Evolutionary conservation across 805 yeast species (phyloP).

Genomic region (Dipodascus albidus): DNA sequence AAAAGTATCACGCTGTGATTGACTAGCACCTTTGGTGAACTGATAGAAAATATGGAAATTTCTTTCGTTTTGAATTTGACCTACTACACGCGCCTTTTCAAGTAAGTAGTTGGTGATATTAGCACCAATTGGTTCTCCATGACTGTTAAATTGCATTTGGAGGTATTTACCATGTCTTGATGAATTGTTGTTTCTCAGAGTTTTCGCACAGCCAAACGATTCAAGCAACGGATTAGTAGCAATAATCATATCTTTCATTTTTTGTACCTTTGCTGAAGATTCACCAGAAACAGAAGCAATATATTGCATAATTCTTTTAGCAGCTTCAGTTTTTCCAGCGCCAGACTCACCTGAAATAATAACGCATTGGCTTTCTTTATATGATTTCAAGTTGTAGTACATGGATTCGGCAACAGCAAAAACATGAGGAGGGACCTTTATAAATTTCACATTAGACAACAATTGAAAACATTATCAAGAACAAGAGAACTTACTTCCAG

Average conservation of each 20-base stretch:
- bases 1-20: slow-evolving; percentile 64
- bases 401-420: slow-evolving; percentile 95
- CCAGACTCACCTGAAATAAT: slow-evolving; percentile 97
- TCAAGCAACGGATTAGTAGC: slow-evolving; percentile 93
- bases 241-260: slow-evolving; percentile 91
- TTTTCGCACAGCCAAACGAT: slow-evolving; percentile 89
- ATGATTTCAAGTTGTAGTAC: slow-evolving; percentile 91
- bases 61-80: slow-evolving; percentile 84
- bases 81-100: slow-evolving; percentile 95
- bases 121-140: slow-evolving; percentile 86
- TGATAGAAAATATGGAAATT: slow-evolving; percentile 97
- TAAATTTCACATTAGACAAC: background rate
- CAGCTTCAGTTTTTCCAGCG: slow-evolving; percentile 97
- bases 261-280: slow-evolving; percentile 53
- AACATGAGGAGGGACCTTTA: slow-evolving; percentile 77
- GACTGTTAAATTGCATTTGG: slow-evolving; percentile 75
- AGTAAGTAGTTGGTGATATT: slow-evolving; percentile 89
- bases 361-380: slow-evolving; percentile 91
- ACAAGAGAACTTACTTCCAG: slow-evolving; percentile 51
- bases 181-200: slow-evolving; percentile 78
- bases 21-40: slow-evolving; percentile 83
- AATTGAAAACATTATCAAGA: background rate
- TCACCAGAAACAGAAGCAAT: slow-evolving; percentile 77
- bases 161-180: slow-evolving; percentile 90
- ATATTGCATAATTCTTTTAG: slow-evolving; percentile 95